phyloP scores from a whole-genome alignment of 1,284 basidiomycete species.

The Cutaneotrichosporon sp. region DNA sequence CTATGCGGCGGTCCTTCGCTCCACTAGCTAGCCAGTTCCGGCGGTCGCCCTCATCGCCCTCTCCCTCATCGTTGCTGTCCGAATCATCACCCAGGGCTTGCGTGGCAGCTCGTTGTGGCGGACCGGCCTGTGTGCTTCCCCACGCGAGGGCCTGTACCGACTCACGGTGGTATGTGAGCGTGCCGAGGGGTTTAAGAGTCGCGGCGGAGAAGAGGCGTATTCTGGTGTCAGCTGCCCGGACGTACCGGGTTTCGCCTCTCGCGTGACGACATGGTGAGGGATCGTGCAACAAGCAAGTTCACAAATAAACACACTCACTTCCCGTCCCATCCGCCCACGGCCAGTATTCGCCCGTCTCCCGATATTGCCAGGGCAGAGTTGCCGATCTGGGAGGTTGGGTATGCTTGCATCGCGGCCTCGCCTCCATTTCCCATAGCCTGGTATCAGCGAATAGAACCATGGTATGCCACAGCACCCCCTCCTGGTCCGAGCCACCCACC shows the following conservation, averaged over 20 bases:
- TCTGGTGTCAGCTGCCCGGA: slow-evolving; percentile 47
- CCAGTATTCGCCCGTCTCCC: slow-evolving; percentile 69
- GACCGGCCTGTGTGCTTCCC: slow-evolving; percentile 8
- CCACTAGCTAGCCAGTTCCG: slow-evolving; percentile 66
- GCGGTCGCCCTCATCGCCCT: slow-evolving; percentile 43
- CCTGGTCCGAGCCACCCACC: no score
- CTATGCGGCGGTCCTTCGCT: slow-evolving; percentile 67
- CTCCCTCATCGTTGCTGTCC: slow-evolving; percentile 54
- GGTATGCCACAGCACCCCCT: no score
- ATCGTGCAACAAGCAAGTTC: no score
- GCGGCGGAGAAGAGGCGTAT: slow-evolving; percentile 72
- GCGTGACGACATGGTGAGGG: no score
- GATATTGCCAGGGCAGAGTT: slow-evolving; percentile 68
- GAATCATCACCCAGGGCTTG: slow-evolving; percentile 40
- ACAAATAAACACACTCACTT: slow-evolving; percentile 53
- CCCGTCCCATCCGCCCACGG: slow-evolving; percentile 84
- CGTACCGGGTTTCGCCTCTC: no score
- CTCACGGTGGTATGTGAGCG: slow-evolving; percentile 69
- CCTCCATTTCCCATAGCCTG: slow-evolving; percentile 8
- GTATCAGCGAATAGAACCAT: not conserved
- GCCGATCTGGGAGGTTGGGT: slow-evolving; percentile 67
- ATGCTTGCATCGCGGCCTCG: slow-evolving; percentile 12
- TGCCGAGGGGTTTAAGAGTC: slow-evolving; percentile 70
- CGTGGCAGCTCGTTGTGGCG: not conserved
- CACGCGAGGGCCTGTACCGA: slow-evolving; percentile 67